phyloP scores from a whole-genome alignment of 257 asterid species.

The Solanum habrochaites region DNA sequence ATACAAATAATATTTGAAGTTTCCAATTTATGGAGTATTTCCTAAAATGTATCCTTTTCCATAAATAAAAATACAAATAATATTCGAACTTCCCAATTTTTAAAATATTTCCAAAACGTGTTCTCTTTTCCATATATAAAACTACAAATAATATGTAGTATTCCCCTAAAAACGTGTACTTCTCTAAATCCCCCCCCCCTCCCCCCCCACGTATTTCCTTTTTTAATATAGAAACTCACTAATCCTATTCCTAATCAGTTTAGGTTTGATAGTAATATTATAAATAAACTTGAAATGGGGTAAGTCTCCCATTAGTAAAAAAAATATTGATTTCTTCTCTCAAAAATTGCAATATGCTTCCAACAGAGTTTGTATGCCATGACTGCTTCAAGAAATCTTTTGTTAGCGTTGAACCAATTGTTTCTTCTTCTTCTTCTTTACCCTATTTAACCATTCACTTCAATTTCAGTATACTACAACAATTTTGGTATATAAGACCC shows the following conservation, averaged over 20 bases:
- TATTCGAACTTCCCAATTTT: not conserved
- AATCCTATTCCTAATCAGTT: not conserved
- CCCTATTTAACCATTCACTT: not conserved
- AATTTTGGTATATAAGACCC: not conserved
- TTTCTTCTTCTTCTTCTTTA: not conserved
- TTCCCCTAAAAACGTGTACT: not conserved
- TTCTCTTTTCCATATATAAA: not conserved
- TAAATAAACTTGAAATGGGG: not conserved
- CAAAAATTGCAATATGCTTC: not conserved
- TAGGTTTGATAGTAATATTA: not conserved
- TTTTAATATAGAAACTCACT: not conserved
- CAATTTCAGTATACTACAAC: not conserved
- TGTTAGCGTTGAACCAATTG: not conserved
- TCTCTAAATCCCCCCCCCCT: not conserved
- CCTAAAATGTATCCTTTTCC: not conserved
- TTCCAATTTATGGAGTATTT: too few species aligned
- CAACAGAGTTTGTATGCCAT: not conserved
- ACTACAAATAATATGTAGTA: not conserved
- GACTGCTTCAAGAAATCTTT: not conserved
- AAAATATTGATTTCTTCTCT: not conserved
- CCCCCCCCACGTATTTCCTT: not conserved
- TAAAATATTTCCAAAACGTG: not conserved
- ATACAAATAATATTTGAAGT: too few species aligned
- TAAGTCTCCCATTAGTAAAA: not conserved
- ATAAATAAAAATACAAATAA: not conserved